Evolutionary conservation across 2,329 filamentous ascomycete genomes (phyloP), one percentile per base, ranked within the genome.

Genomic region (Penicillium frequentans): DNA sequence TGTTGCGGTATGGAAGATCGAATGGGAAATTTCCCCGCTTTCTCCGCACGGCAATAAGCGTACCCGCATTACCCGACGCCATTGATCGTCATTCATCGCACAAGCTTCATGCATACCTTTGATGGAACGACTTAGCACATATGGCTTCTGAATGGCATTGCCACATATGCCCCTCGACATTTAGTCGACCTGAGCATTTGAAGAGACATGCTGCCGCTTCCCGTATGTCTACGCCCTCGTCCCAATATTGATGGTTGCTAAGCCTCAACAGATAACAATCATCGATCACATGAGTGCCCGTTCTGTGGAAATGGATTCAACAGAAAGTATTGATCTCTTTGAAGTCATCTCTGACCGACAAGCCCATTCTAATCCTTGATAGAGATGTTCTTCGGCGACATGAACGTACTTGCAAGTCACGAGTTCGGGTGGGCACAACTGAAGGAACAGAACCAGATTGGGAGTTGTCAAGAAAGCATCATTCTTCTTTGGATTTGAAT

Each of bases 311-410:
- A 42, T 16, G 50, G 54, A 3, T 67, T 67, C 43, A 67, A 65
- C 1, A 43, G 65, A 35, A 64, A 60, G 65, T 67, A 31, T 16
- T 2, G 2, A 26, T 21, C 8, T 23, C 9, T 44, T 4, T 13
- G 16, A 14, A 26, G 10, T 11, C 3, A 16, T 39, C 3, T 5
- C 16, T 10, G 11, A 35, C 9, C 35, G 4, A 16, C 13, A 21
- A 7, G 6, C 5, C 10, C 8, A 27, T 43, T 24, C 9, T 44
- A 31, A 14, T 10, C 8, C 2, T 16, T n/a, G 9, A 24, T 44
- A 68, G 65, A 19, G 65, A 68, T 57, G 58, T 61, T 10, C 56
- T 62, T 27, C 64, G 56, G 11, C 63, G 65, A 16, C 65, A 68
- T 48, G 60, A 66, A 47, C 60, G 55, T 49, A 67, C 62, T 33